Base-by-base conservation (phyloP, 1,139 yeast species). In the Scheffersomyces quercinus region DNA sequence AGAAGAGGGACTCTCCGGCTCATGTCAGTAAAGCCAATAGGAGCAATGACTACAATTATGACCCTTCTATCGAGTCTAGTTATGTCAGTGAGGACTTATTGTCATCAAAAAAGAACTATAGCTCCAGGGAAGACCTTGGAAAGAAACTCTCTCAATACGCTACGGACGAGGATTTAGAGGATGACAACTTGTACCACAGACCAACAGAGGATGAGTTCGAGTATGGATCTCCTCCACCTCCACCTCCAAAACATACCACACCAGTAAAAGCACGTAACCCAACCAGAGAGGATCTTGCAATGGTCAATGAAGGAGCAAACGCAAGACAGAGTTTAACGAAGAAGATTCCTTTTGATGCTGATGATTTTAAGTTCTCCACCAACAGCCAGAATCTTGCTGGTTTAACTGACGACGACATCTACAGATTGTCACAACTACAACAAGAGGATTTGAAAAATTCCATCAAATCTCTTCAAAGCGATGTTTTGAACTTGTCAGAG, bases 401-500 rank as follows among this genome's bases (percentile, higher is more conserved):
- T 30, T 48, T 39, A 28, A 52, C 60, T 6, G 70, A 65, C 29
- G 73, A 68, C 40, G 75, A 69, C 14, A 53, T 62, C 31, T 53
- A 62, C 43, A 55, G 60, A 30, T 50, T 64, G 32, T 64, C 73
- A 10, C 65, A 65, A 42, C 49, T 60, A 42, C 70, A 64, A 39
- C 74, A 65, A 40, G 73, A 72, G 44, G 76, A 69, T 39, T 60
- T 73, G 48, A 71, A 69, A 43, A 68, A 66, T 45, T 73, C 78
- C 0, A 62, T 71, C 46, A 68, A 73, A 47, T 70, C 76, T 6
- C 59, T 74, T 37, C 79, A 73, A 52, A 72, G 77, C 56, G 79
- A 74, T 50, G 79, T 75, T 6, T 67, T 75, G 50, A 75, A 74
- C 48, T 59, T 74, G 47, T 77, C 82, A 36, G 93, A 87, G 58